Evolutionary conservation across 225 moss, liverwort and hornwort genomes (phyloP).

Genomic region (Rhytidiadelphus loreus): DNA sequence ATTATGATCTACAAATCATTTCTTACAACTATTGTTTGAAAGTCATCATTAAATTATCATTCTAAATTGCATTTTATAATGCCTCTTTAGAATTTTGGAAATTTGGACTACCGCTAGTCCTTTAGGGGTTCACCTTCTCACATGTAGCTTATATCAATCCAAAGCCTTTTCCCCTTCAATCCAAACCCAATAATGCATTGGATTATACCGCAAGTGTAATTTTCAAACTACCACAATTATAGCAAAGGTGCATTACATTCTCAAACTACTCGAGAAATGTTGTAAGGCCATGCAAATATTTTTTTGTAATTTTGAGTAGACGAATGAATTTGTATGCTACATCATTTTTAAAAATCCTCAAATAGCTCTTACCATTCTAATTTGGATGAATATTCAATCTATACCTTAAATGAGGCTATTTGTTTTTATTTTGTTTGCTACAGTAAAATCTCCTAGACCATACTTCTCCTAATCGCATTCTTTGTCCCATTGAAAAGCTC

Average conservation of each 20-base stretch:
- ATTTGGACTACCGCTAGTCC: accelerated
- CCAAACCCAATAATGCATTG: accelerated
- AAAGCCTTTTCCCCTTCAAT: accelerated
- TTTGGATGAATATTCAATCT: neutral
- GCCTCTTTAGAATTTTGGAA: neutral
- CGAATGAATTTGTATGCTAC: neutral
- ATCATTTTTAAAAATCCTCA: accelerated
- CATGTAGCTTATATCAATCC: accelerated
- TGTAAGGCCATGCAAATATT: neutral
- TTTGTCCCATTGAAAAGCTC: accelerated
- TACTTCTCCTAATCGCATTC: accelerated
- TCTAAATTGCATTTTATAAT: neutral
- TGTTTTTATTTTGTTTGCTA: no score
- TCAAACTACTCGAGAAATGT: neutral
- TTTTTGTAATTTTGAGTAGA: neutral
- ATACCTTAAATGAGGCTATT: no score
- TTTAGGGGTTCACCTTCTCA: neutral
- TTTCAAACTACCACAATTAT: neutral
- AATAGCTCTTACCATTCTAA: neutral
- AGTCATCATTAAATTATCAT: neutral
- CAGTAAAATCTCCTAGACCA: accelerated
- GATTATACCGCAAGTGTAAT: accelerated
- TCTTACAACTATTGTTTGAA: neutral
- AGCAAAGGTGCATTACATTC: neutral
- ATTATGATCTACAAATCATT: neutral